Evolutionary conservation across 1,284 basidiomycete genomes (phyloP).

Genomic region (Neolentinus lepideus): DNA sequence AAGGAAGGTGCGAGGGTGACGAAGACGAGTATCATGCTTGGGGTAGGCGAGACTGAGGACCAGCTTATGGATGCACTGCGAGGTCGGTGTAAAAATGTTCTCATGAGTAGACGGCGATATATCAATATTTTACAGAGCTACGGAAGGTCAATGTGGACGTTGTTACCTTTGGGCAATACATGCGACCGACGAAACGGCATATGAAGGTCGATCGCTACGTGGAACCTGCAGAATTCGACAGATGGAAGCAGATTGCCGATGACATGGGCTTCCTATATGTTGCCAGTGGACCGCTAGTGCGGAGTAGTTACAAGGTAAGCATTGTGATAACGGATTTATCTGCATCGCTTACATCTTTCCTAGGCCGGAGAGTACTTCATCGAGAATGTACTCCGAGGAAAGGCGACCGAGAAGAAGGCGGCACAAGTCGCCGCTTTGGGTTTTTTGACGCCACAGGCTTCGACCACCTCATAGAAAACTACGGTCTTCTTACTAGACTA

Average conservation of each 20-base stretch:
- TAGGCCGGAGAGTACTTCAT: conserved; percentile 92
- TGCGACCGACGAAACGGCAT: conserved; percentile 97
- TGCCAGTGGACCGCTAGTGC: conserved; percentile 91
- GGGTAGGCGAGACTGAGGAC: conserved; percentile 86
- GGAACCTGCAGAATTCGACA: conserved; percentile 86
- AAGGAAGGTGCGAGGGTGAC: conserved; percentile 83
- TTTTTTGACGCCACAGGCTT: background rate
- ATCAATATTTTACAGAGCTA: conserved; percentile 54
- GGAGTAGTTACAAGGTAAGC: conserved; percentile 92
- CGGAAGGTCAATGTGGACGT: conserved; percentile 90
- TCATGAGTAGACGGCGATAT: conserved; percentile 1
- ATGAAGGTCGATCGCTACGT: conserved; percentile 99
- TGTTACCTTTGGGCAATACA: conserved; percentile 99
- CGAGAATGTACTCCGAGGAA: conserved; percentile 77
- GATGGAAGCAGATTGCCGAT: conserved; percentile 88
- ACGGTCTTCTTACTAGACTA: background rate
- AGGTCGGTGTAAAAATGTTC: conserved; percentile 40
- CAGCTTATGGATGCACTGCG: conserved; percentile 82
- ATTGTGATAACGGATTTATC: conserved; percentile 2
- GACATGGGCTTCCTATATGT: conserved; percentile 96
- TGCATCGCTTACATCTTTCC: background rate
- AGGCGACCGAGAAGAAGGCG: conserved; percentile 37
- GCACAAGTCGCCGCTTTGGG: background rate
- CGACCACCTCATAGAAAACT: background rate
- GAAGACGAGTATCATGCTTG: conserved; percentile 99